phyloP scores from a whole-genome alignment of 2,329 filamentous ascomycete species.

The Emydomyces testavorans region DNA sequence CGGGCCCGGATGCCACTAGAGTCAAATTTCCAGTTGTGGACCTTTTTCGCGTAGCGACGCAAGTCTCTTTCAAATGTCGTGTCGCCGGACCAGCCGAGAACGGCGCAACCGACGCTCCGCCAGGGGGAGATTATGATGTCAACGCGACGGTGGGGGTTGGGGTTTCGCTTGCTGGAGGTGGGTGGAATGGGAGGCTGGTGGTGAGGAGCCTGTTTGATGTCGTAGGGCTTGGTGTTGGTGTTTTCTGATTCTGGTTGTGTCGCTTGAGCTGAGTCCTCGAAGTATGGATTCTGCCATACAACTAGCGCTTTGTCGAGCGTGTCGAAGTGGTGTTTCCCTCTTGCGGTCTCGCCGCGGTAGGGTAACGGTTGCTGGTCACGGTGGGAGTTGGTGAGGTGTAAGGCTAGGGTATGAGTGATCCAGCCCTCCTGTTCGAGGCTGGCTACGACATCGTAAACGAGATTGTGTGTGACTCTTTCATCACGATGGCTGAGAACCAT shows the following conservation, averaged over 20 bases:
- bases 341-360: slow-evolving; percentile 35
- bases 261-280: slow-evolving; percentile 18
- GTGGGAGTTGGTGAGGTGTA: slow-evolving; percentile 59
- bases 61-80: slow-evolving; percentile 86
- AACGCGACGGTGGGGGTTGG: slow-evolving; percentile 68
- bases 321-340: slow-evolving; percentile 59
- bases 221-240: neutral
- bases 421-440: slow-evolving; percentile 56
- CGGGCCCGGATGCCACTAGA: slow-evolving; percentile 70
- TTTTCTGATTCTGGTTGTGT: neutral
- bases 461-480: slow-evolving; percentile 52
- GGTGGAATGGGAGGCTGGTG: neutral
- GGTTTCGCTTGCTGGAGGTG: slow-evolving; percentile 37
- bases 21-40: slow-evolving; percentile 72
- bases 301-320: slow-evolving; percentile 83
- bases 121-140: slow-evolving; percentile 88
- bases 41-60: slow-evolving; percentile 62
- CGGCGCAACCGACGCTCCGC: slow-evolving; percentile 76
- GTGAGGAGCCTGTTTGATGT: neutral
- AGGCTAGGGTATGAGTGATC: slow-evolving; percentile 69
- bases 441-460: slow-evolving; percentile 60
- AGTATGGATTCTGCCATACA: slow-evolving; percentile 69
- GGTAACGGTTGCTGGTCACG: slow-evolving; percentile 57
- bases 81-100: slow-evolving; percentile 78
- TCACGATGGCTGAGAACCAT: slow-evolving; percentile 71